phyloP scores from a whole-genome alignment of 257 asterid genomes.

The Penstemon eatonii region DNA sequence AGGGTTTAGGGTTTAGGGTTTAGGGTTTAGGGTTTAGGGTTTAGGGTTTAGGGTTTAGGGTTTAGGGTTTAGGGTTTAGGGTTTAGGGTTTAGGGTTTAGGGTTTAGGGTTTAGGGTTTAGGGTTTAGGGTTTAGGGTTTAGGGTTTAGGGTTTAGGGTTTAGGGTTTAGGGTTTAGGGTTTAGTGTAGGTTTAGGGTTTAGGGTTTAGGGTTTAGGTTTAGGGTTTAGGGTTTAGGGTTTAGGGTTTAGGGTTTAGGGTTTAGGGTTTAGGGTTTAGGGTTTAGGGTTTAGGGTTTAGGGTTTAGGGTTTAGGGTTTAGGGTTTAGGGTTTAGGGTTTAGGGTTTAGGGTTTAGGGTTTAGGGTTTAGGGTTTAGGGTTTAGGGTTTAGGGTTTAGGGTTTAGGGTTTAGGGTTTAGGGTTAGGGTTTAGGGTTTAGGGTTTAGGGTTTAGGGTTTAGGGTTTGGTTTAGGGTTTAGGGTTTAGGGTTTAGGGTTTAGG shows the following conservation, averaged over 20 bases:
- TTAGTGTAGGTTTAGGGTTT: conserved; percentile 30
- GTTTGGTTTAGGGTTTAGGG: conserved; percentile 4
- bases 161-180: conserved; percentile 29
- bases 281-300: conserved; percentile 26
- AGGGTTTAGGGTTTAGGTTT: conserved; percentile 32
- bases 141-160: conserved; percentile 28
- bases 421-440: neutral
- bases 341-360: conserved; percentile 26
- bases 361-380: conserved; percentile 26
- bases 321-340: conserved; percentile 20
- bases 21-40: conserved; percentile 30
- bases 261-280: conserved; percentile 31
- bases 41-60: conserved; percentile 27
- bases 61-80: conserved; percentile 20
- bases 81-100: conserved; percentile 11
- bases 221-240: conserved; percentile 30
- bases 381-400: neutral
- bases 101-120: conserved; percentile 30
- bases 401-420: neutral
- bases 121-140: conserved; percentile 26
- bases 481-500: neutral
- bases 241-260: conserved; percentile 27
- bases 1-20: conserved; percentile 26
- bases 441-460: neutral
- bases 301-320: conserved; percentile 16